These are phyloP conservation scores for Penicillium diatomitis DNA, from an alignment of 495 filamentous ascomycete species.

Conservation along the genomic window DNA sequence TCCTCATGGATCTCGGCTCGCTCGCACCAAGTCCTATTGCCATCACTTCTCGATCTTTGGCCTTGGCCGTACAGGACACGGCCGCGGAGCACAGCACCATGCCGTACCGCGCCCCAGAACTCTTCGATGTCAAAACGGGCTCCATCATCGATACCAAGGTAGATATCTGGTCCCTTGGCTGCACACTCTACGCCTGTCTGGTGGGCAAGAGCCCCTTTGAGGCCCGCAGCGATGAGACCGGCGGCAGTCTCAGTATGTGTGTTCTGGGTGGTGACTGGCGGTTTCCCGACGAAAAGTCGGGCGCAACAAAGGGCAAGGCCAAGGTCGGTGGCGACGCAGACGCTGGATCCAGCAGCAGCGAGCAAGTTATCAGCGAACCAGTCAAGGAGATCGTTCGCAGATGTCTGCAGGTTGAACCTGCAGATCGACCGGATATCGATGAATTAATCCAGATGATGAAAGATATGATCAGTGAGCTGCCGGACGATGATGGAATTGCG, in stretches of 20 bases:
- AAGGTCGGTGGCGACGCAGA: conserved; percentile 20
- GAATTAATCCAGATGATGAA: conserved; percentile 78
- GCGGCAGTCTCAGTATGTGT: conserved; percentile 84
- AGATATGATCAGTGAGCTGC: conserved; percentile 61
- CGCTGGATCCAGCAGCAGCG: conserved; percentile 21
- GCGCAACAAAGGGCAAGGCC: conserved; percentile 46
- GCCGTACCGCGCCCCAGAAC: conserved; percentile 95
- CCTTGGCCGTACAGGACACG: conserved; percentile 83
- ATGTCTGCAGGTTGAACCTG: conserved; percentile 88
- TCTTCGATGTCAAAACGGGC: conserved; percentile 96
- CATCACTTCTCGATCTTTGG: conserved; percentile 88
- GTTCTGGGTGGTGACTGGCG: conserved; percentile 88
- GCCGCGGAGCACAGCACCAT: conserved; percentile 96
- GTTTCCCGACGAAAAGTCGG: conserved; percentile 73
- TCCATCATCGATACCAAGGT: conserved; percentile 91
- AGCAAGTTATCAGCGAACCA: conserved; percentile 52
- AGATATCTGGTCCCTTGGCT: conserved; percentile 95
- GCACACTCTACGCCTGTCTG: conserved; percentile 90
- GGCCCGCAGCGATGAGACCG: conserved; percentile 88
- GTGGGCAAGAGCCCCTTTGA: conserved; percentile 96
- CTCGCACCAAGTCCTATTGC: conserved; percentile 79
- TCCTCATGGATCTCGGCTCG: conserved; percentile 98
- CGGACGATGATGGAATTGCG: conserved; percentile 52
- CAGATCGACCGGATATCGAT: conserved; percentile 81
- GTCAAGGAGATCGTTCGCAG: conserved; percentile 79